Conservation (phyloP, 306 rosid species). For the Dalbergia cultrata region DNA sequence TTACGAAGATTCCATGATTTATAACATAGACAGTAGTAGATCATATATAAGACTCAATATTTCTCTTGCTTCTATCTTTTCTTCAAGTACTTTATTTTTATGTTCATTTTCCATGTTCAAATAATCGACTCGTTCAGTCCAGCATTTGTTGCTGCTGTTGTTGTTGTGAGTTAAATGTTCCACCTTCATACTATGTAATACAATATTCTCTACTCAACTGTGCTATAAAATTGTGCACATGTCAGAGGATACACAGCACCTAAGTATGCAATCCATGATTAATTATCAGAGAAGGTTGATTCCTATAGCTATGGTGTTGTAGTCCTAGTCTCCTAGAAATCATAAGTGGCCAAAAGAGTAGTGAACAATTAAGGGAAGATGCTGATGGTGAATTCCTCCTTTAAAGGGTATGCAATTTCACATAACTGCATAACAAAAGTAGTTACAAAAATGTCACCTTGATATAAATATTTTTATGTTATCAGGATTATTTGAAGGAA, state of each 20-base stretch:
- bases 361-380: constrained; percentile 50
- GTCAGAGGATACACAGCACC: constrained; percentile 78
- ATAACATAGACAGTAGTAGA: no score
- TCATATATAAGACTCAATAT: no score
- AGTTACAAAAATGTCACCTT: no score
- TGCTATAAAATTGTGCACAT: neutral
- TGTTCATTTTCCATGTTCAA: no score
- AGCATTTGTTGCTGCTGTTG: no score
- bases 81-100: no score
- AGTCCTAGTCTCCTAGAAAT: constrained; percentile 59
- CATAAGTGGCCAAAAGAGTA: constrained; percentile 67
- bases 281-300: constrained; percentile 75
- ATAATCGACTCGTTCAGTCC: neutral
- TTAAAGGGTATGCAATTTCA: constrained; percentile 59
- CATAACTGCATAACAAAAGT: neutral
- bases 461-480: no score
- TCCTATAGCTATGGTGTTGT: constrained; percentile 78
- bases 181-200: neutral
- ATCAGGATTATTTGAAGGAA: no score
- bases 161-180: neutral
- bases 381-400: constrained; percentile 67
- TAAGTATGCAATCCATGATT: constrained; percentile 80
- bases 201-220: neutral
- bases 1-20: no score
- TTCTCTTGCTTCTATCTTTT: no score